Conservation (phyloP, 2,329 filamentous ascomycete genomes). For the Fusarium sp. region DNA sequence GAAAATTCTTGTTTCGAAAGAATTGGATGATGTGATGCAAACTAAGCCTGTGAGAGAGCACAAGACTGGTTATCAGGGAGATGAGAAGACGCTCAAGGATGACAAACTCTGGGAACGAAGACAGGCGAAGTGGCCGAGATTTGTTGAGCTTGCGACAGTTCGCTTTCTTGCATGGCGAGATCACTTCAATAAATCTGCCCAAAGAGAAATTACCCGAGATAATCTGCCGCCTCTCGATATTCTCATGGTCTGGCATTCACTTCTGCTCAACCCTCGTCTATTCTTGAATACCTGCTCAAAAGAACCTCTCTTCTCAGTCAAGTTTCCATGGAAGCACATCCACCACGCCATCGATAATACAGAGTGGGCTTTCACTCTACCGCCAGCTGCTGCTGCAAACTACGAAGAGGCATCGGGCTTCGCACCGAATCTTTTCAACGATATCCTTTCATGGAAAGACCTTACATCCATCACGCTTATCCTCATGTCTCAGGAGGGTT, state of each 20-base stretch:
- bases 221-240: slow-evolving; percentile 46
- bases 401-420: background rate
- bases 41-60: slow-evolving; percentile 22
- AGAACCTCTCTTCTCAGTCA: slow-evolving; percentile 22
- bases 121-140: slow-evolving; percentile 42
- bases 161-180: slow-evolving; percentile 43
- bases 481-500: fast-evolving
- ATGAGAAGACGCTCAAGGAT: slow-evolving; percentile 39
- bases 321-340: slow-evolving; percentile 35
- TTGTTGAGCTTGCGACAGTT: slow-evolving; percentile 41
- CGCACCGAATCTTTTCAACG: background rate
- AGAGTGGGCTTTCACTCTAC: slow-evolving; percentile 22
- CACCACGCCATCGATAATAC: slow-evolving; percentile 24
- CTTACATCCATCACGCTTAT: fast-evolving
- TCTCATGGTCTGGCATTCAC: slow-evolving; percentile 52
- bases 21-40: slow-evolving; percentile 29
- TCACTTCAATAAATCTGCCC: background rate
- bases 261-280: slow-evolving; percentile 47
- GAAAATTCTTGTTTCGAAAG: slow-evolving; percentile 32
- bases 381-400: background rate
- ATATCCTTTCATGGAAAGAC: background rate
- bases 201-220: background rate
- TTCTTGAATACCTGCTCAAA: slow-evolving; percentile 28
- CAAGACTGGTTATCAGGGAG: slow-evolving; percentile 28
- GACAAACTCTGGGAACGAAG: slow-evolving; percentile 25